phyloP scores from a whole-genome alignment of 805 yeast species.

The Ogataea philodendri region DNA sequence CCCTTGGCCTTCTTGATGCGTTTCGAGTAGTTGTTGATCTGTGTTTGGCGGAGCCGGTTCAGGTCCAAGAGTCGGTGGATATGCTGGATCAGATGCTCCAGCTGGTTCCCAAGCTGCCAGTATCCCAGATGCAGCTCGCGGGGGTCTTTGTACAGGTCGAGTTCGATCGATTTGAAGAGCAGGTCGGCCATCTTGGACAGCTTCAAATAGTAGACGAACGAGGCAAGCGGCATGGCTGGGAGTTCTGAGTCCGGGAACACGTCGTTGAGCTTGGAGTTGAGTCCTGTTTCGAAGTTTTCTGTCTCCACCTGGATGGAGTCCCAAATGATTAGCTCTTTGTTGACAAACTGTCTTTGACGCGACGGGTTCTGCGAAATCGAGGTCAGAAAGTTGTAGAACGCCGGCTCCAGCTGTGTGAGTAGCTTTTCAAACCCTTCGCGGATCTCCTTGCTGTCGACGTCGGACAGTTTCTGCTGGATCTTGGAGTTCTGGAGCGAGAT shows the following conservation, averaged over 20 bases:
- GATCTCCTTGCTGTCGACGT: constrained; percentile 24
- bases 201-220: constrained; percentile 68
- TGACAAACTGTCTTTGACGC: constrained; percentile 74
- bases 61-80: constrained; percentile 21
- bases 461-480: constrained; percentile 12
- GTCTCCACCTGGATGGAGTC: constrained; percentile 78
- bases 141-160: constrained; percentile 60
- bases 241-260: constrained; percentile 34
- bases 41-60: constrained; percentile 22
- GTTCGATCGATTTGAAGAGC: constrained; percentile 70
- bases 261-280: constrained; percentile 31
- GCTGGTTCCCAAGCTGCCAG: constrained; percentile 56
- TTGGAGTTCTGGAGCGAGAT: constrained; percentile 27
- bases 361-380: constrained; percentile 65
- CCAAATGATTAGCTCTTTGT: constrained; percentile 57
- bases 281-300: constrained; percentile 57
- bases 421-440: constrained; percentile 28
- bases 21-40: constrained; percentile 21
- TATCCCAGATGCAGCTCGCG: constrained; percentile 68
- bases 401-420: constrained; percentile 47
- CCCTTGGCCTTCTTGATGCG: constrained; percentile 28
- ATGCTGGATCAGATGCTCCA: constrained; percentile 25
- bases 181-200: constrained; percentile 69
- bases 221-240: constrained; percentile 63
- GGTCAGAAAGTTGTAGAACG: constrained; percentile 43